Percentiles rank a stretch among this genome's conserved stretches.
phyloP scores from a whole-genome alignment of 352 stramenopile species.

The Nannochloropsis limnetica region DNA sequence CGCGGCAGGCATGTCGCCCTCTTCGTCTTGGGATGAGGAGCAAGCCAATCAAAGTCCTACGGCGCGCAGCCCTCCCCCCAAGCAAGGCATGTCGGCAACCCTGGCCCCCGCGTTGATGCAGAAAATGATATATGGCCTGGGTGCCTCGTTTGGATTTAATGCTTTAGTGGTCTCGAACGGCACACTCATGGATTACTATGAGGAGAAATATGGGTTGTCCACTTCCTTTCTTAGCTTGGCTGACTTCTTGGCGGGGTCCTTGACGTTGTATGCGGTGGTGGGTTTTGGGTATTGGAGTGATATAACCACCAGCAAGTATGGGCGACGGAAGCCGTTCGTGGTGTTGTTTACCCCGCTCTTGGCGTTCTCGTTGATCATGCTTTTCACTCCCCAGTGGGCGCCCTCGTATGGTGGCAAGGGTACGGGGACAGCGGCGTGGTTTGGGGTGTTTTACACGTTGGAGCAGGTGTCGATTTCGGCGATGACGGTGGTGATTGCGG shows the following conservation, averaged over 20 bases:
- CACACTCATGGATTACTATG: constrained; percentile 13
- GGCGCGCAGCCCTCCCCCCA: neutral
- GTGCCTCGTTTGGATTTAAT: constrained; percentile 22
- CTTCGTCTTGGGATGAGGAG: neutral
- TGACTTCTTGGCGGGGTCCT: constrained; percentile 14
- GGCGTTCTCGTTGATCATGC: constrained; percentile 10
- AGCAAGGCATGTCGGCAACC: neutral
- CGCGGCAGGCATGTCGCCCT: neutral
- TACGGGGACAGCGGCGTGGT: neutral
- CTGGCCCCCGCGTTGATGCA: neutral
- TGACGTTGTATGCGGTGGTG: constrained; percentile 6
- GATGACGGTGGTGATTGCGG: constrained; percentile 32
- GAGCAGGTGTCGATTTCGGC: neutral
- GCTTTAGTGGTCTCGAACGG: neutral
- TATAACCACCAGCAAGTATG: neutral
- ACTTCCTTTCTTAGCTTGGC: constrained; percentile 17
- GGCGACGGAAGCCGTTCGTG: constrained; percentile 12
- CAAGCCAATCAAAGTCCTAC: neutral
- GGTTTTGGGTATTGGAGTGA: constrained; percentile 20
- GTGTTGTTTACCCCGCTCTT: constrained; percentile 16
- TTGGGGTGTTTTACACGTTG: constrained; percentile 16
- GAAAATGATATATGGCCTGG: neutral
- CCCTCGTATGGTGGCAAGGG: neutral
- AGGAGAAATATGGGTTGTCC: constrained; percentile 10
- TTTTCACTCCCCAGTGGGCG: constrained; percentile 2